These are phyloP conservation scores for Xylariaceae sp. DNA, from an alignment of 2,329 filamentous ascomycete genomes.

Conservation along the genomic window DNA sequence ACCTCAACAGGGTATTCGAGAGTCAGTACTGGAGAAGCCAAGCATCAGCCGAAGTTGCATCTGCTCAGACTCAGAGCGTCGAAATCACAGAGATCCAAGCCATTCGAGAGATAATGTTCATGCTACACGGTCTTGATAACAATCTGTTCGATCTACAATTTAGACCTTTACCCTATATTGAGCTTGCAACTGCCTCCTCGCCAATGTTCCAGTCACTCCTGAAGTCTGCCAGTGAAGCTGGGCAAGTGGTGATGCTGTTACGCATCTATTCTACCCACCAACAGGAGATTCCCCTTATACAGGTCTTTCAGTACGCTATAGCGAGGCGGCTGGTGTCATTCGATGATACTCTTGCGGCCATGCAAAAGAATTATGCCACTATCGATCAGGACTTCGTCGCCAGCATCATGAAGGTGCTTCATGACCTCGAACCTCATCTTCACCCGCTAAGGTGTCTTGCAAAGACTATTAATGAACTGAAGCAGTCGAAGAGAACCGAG, in stretches of 20 bases:
- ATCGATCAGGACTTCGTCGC: slow-evolving; percentile 51
- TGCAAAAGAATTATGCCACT: slow-evolving; percentile 57
- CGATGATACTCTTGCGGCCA: slow-evolving; percentile 50
- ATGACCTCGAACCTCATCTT: slow-evolving; percentile 50
- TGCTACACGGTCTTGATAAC: slow-evolving; percentile 75
- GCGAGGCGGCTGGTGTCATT: slow-evolving; percentile 52
- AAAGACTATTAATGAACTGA: slow-evolving; percentile 54
- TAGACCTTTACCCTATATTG: slow-evolving; percentile 38
- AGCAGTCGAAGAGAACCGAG: slow-evolving; percentile 42
- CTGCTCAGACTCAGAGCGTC: slow-evolving; percentile 36
- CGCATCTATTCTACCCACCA: slow-evolving; percentile 39
- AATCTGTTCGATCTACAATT: slow-evolving; percentile 56
- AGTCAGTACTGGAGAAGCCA: slow-evolving; percentile 44
- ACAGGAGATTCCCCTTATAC: slow-evolving; percentile 55
- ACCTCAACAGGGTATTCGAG: slow-evolving; percentile 36
- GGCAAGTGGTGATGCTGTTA: slow-evolving; percentile 42
- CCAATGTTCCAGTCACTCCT: slow-evolving; percentile 47
- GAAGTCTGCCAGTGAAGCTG: slow-evolving; percentile 42
- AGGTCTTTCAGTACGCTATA: slow-evolving; percentile 65
- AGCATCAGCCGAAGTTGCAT: slow-evolving; percentile 26
- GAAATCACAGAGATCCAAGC: slow-evolving; percentile 65
- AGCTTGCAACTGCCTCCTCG: slow-evolving; percentile 45
- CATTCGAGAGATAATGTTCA: slow-evolving; percentile 74
- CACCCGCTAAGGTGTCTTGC: slow-evolving; percentile 56
- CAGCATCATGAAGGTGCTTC: slow-evolving; percentile 60